Base-by-base conservation (phyloP, 805 yeast species). In the Torulaspora indica region DNA sequence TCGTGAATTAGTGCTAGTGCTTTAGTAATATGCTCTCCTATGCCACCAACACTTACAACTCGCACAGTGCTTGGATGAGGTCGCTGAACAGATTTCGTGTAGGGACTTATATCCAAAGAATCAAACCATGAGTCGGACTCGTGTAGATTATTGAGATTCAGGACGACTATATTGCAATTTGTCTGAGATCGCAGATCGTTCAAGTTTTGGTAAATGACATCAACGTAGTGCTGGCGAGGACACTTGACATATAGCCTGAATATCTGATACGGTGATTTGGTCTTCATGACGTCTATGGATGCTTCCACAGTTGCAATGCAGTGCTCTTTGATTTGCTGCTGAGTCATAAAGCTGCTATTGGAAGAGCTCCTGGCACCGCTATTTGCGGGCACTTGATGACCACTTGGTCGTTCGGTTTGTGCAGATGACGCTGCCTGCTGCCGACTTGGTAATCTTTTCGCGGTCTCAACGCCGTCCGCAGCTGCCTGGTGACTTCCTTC, bases 61-160 rank as follows among this genome's bases (percentile, higher is more conserved):
- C 64, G 49, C 5, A 58, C 55, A 10, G 67, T 58, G 25, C 60
- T 57, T n/a, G 63, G 63, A 37, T 61, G 67, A 14, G 65, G 65
- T 13, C 38, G 43, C 28, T 53, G 58, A 3, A 42, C 34, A n/a
- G 48, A 32, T 12, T 37, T 38, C 5, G 66, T 57, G 34, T 52
- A 53, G 34, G 53, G 53, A 9, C 53, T 23, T 5, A 58, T 27
- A n/a, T 57, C 52, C 12, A 64, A 39, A 2, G 57, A 40, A 18
- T 52, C 47, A 39, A 64, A 58, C 68, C 68, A 64, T 3, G 55
- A 43, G 3, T 51, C 48, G 0, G 68, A 58, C 47, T 64, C 67
- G 42, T 61, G 64, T n/a, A 65, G 38, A 44, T 64, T 65, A 39
- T 56, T 63, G 23, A 64, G 43, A 31, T 62, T 58, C 34, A 65